These are phyloP conservation scores for Aurantiochytrium sp. DNA, from an alignment of 108 stramenopile species.

Conservation along the genomic window DNA sequence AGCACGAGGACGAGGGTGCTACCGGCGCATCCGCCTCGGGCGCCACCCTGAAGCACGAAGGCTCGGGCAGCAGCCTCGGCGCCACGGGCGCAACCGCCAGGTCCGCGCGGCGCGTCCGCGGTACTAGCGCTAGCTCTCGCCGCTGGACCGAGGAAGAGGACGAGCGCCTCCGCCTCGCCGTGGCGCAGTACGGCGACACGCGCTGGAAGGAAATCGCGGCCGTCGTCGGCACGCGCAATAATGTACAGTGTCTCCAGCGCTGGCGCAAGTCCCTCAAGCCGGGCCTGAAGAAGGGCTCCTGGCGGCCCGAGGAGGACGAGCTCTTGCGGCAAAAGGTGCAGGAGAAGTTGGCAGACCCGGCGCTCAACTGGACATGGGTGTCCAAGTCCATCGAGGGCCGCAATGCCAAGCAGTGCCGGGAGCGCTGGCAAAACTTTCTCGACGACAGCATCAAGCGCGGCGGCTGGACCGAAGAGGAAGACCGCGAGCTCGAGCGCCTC, in stretches of 20 bases:
- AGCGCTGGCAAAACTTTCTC: conserved; percentile 97
- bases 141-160: conserved; percentile 11
- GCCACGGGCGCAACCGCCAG: too few relatives aligned
- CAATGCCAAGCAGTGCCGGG: conserved; percentile 96
- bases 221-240: background rate
- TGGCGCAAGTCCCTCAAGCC: conserved; percentile 63
- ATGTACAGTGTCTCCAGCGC: conserved; percentile 61
- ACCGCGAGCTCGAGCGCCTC: conserved; percentile 65
- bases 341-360: background rate
- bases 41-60: too few relatives aligned
- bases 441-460: conserved; percentile 88
- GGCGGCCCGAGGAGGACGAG: conserved; percentile 9
- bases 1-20: too few relatives aligned
- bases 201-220: background rate
- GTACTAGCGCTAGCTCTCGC: background rate
- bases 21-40: too few relatives aligned
- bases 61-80: too few relatives aligned
- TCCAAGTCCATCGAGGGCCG: conserved; percentile 85
- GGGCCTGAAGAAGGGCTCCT: conserved; percentile 50
- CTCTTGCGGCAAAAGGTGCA: background rate
- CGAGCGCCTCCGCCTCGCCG: background rate
- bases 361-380: conserved; percentile 71
- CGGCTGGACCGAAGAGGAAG: conserved; percentile 86
- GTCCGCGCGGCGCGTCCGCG: too few relatives aligned
- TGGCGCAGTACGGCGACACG: background rate